These are phyloP conservation scores for Bruguiera sexangula DNA, from an alignment of 345 rosid species.

Conservation along the genomic window DNA sequence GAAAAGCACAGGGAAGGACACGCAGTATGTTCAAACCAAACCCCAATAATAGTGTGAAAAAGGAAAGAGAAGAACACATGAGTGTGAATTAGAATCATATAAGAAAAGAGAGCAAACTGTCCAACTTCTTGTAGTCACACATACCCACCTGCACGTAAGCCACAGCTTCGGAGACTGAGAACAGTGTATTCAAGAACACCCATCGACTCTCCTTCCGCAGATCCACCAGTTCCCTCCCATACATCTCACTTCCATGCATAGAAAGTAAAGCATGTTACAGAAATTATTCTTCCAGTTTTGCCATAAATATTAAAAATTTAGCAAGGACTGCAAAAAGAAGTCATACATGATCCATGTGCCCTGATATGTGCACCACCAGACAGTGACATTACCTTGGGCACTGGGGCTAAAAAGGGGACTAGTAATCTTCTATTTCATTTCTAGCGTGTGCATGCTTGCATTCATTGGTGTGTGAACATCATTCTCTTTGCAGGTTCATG, in stretches of 20 bases:
- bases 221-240: slow-evolving; percentile 93
- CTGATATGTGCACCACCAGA: neutral
- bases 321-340: too few relatives aligned
- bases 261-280: slow-evolving; percentile 35
- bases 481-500: neutral
- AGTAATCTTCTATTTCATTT: neutral
- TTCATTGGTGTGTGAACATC: neutral
- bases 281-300: slow-evolving; percentile 28
- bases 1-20: neutral
- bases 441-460: neutral
- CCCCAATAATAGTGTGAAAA: neutral
- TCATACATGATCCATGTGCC: neutral
- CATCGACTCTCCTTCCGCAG: slow-evolving; percentile 84
- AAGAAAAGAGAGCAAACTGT: neutral
- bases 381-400: too few relatives aligned
- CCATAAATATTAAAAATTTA: slow-evolving; percentile 9
- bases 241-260: slow-evolving; percentile 74
- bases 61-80: neutral
- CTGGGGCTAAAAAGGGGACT: neutral
- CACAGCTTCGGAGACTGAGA: slow-evolving; percentile 95
- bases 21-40: too few relatives aligned
- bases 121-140: neutral
- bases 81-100: neutral
- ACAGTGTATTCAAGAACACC: slow-evolving; percentile 89
- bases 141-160: slow-evolving; percentile 79